Conservation (phyloP, 805 yeast species). For the Jamesozyma hellenica region DNA sequence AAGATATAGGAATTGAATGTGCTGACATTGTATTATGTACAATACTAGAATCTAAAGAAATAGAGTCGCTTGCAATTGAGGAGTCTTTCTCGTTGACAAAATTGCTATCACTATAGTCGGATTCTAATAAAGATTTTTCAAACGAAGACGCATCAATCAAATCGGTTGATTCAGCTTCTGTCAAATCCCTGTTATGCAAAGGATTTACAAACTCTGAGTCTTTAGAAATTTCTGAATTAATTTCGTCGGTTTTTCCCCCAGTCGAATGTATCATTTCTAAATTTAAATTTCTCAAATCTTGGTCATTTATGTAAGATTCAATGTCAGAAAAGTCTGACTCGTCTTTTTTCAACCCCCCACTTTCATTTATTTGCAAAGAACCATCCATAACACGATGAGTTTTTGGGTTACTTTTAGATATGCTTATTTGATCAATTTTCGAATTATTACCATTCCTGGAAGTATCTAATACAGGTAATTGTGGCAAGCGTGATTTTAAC, state of each 20-base stretch:
- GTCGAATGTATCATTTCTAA: slow-evolving; percentile 12
- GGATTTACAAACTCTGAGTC: slow-evolving; percentile 2
- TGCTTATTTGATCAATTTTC: slow-evolving; percentile 4
- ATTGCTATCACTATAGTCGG: slow-evolving; percentile 22
- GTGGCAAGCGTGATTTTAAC: slow-evolving; percentile 12
- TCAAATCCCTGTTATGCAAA: slow-evolving; percentile 2
- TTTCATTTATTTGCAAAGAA: background rate
- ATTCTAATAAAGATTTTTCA: slow-evolving; percentile 28
- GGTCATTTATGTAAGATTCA: slow-evolving; percentile 26
- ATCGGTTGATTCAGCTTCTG: slow-evolving; percentile 5
- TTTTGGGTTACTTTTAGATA: background rate
- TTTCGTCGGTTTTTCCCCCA: slow-evolving; percentile 3
- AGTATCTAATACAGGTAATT: slow-evolving; percentile 6
- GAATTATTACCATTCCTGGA: slow-evolving; percentile 5
- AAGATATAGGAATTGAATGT: slow-evolving; percentile 20
- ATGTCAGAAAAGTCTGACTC: slow-evolving; percentile 20
- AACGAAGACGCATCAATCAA: slow-evolving; percentile 24
- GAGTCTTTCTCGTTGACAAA: slow-evolving; percentile 9
- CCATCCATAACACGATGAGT: background rate
- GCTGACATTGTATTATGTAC: slow-evolving; percentile 14
- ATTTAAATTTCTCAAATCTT: slow-evolving; percentile 19
- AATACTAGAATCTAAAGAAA: slow-evolving; percentile 15
- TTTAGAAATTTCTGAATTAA: slow-evolving; percentile 2
- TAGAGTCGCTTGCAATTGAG: slow-evolving; percentile 7
- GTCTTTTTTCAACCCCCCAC: slow-evolving; percentile 3